These are phyloP conservation scores for Urochloa ruziziensis DNA, from an alignment of 176 grass and related monocot genomes.

Conservation along the genomic window DNA sequence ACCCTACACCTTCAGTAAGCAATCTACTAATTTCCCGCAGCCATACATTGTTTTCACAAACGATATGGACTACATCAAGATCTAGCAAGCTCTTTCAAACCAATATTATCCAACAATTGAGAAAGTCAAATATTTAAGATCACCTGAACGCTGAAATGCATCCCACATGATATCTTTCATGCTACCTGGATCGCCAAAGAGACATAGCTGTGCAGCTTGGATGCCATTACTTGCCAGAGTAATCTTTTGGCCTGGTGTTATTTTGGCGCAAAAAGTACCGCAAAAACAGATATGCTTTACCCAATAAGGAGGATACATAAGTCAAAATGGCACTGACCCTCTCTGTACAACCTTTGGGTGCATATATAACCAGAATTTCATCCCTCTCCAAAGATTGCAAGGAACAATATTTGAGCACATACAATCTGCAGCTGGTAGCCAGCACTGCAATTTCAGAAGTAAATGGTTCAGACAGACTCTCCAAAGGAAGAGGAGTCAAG, in stretches of 20 bases:
- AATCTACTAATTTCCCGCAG: too few relatives aligned
- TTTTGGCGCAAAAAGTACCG: constrained; percentile 96
- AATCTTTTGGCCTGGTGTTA: constrained; percentile 97
- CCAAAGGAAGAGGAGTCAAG: background rate
- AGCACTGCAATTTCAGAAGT: constrained; percentile 62
- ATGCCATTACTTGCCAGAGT: constrained; percentile 88
- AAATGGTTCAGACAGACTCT: background rate
- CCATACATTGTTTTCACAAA: too few relatives aligned
- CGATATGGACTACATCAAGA: background rate
- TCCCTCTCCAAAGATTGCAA: constrained; percentile 53
- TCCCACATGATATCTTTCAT: constrained; percentile 99
- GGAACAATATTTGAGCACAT: constrained; percentile 66
- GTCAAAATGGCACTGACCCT: background rate
- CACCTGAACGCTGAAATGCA: constrained; percentile 81
- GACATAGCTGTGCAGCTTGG: constrained; percentile 65
- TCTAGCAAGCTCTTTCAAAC: background rate
- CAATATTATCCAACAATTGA: background rate
- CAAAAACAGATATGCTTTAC: constrained; percentile 23
- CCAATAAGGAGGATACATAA: background rate
- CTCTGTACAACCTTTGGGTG: constrained; percentile 76
- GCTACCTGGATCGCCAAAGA: constrained; percentile 89
- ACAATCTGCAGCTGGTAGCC: constrained; percentile 87
- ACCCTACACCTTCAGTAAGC: too few relatives aligned
- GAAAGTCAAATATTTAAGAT: constrained; percentile 13
- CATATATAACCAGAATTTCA: constrained; percentile 96